A percentile compares a stretch with the other conserved stretches of the same genome.
Conservation (phyloP, 108 stramenopile species). For the Schizochytrium sp. region DNA sequence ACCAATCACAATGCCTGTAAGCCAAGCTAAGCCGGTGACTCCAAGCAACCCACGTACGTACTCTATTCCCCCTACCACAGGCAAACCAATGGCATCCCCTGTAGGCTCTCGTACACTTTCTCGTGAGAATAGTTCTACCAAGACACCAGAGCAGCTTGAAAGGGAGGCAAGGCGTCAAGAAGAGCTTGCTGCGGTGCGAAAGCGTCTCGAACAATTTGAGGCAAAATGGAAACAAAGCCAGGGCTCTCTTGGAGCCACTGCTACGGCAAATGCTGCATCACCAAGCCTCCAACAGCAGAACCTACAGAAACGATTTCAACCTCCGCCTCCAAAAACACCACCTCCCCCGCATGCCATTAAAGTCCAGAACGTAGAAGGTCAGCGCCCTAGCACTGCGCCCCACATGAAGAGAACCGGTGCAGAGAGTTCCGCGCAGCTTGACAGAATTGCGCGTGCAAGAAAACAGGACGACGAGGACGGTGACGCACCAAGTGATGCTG, state of each 20-base stretch:
- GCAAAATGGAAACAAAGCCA: conserved; percentile 51
- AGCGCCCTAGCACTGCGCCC: too few relatives aligned
- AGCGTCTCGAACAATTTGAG: conserved; percentile 41
- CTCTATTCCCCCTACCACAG: background rate
- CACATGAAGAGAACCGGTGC: too few relatives aligned
- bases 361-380: too few relatives aligned
- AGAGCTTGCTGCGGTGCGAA: conserved; percentile 51
- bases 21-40: background rate
- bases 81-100: background rate
- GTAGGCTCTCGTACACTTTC: too few relatives aligned
- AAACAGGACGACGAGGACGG: too few relatives aligned
- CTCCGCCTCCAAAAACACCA: conserved; percentile 47
- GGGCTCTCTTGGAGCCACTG: background rate
- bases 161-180: conserved; percentile 30
- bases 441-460: too few relatives aligned
- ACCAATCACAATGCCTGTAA: conserved; percentile 9
- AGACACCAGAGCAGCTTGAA: conserved; percentile 41
- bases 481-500: too few relatives aligned
- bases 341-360: conserved; percentile 28
- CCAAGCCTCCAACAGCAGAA: background rate
- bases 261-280: background rate
- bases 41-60: background rate
- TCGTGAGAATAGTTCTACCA: background rate
- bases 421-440: too few relatives aligned
- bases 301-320: background rate